Evolutionary conservation across 2,329 filamentous ascomycete species (phyloP).

Genomic region (Aspergillus brasiliensis): DNA sequence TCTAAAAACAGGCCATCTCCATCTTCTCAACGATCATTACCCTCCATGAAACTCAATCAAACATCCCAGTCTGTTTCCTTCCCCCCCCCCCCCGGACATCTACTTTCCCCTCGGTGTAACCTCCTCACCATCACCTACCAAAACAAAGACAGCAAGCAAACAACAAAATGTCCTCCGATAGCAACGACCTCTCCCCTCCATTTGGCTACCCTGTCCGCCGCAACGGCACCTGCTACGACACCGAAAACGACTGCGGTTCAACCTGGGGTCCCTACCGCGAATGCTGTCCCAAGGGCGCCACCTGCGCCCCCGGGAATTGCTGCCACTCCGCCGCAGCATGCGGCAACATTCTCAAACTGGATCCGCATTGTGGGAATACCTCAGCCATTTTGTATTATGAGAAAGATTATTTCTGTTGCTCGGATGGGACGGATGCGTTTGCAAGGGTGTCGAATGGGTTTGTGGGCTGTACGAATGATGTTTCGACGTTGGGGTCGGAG

Average conservation of each 20-base stretch:
- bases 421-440: constrained; percentile 16
- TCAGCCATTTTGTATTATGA: constrained; percentile 26
- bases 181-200: constrained; percentile 7
- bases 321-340: constrained; percentile 23
- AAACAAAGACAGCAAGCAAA: not conserved
- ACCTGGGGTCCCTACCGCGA: constrained; percentile 23
- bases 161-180: not conserved
- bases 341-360: constrained; percentile 10
- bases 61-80: not conserved
- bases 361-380: constrained; percentile 26
- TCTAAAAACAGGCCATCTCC: not conserved
- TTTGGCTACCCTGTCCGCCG: constrained; percentile 25
- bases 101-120: not conserved
- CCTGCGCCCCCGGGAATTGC: constrained; percentile 19
- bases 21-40: not conserved
- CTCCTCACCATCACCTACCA: not conserved
- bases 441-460: not conserved
- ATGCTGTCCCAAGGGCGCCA: constrained; percentile 21
- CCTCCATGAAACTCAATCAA: not conserved
- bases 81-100: not conserved
- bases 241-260: constrained; percentile 21
- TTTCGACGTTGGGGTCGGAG: constrained; percentile 6
- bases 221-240: constrained; percentile 20
- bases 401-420: constrained; percentile 27
- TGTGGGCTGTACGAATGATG: constrained; percentile 20